Percentiles rank a stretch among this genome's conserved stretches.
These are phyloP conservation scores for Phytophthora colocasiae DNA, from an alignment of 352 stramenopile genomes.

Conservation along the genomic window DNA sequence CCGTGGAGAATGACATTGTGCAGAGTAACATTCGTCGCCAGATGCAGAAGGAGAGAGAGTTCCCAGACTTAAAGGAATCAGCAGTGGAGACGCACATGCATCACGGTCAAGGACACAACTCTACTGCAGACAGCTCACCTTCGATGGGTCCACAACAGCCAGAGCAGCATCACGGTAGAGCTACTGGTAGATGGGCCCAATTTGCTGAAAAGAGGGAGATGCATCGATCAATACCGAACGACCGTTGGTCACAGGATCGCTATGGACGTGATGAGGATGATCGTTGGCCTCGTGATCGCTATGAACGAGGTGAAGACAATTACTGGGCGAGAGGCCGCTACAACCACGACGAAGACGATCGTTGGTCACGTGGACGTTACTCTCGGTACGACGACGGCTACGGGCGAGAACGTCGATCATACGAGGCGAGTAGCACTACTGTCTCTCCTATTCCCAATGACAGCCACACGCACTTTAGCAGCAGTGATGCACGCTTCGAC, in stretches of 20 bases:
- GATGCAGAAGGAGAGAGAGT: conserved; percentile 43
- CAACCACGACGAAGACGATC: conserved; percentile 12
- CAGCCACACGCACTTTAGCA: conserved; percentile 35
- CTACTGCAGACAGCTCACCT: conserved; percentile 11
- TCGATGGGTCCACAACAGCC: conserved; percentile 7
- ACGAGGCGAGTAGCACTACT: not conserved
- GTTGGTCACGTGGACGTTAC: conserved; percentile 17
- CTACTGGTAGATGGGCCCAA: conserved; percentile 33
- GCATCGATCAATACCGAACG: conserved; percentile 15
- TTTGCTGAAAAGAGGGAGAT: conserved; percentile 28
- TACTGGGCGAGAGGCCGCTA: conserved; percentile 6
- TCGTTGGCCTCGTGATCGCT: conserved; percentile 1
- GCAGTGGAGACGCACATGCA: conserved; percentile 22
- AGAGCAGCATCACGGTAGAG: conserved; percentile 31
- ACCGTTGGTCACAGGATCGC: conserved; percentile 19
- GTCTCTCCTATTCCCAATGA: conserved; percentile 17
- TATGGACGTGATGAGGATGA: conserved; percentile 11
- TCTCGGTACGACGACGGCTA: conserved; percentile 14
- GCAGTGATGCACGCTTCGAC: conserved; percentile 41
- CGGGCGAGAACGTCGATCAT: conserved; percentile 1
- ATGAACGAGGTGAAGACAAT: conserved; percentile 7
- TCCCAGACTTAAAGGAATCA: conserved; percentile 48
- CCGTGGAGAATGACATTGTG: conserved; percentile 67
- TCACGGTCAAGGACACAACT: conserved; percentile 7
- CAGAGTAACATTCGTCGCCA: conserved; percentile 37